Evolutionary conservation across 2,329 filamentous ascomycete species (phyloP), one percentile per base, ranked within the genome.

Genomic region (Paraphaeosphaeria sporulosa): DNA sequence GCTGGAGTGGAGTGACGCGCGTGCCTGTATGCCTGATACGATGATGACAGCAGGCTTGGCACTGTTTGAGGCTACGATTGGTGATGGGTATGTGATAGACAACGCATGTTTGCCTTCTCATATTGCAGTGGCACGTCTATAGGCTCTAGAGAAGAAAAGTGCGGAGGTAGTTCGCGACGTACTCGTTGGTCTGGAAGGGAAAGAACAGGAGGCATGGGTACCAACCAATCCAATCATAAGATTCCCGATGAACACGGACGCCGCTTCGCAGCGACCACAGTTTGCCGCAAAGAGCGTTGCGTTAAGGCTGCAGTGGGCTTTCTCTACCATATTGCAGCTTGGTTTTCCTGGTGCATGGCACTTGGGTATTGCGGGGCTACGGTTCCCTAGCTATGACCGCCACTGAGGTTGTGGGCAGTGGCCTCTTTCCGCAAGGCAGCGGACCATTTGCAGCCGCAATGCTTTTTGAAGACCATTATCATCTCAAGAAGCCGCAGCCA

Each of bases 31-130:
- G 15, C 49, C 36, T 52, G 49, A 51, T 51, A 51, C 32, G 32
- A 51, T 10, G 23, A 43, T 32, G 21, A 55, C 52, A 19, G n/a
- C 25, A 38, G 32, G 27, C 52, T 55, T 55, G 52, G 52, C 52
- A 27, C 1, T 27, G 40, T 36, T 34, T 47, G 42, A n/a, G n/a
- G 9, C 15, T 6, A n/a, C 46, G 42, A 55, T 55, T 54, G 51
- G 52, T n/a, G 40, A 32, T 23, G 30, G 23, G 4, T n/a, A 3
- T 8, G 12, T 27, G 7, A 46, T 36, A 12, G 25, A 36, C 40
- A 34, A 15, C 25, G 19, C n/a, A 36, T 36, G 27, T n/a, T 36
- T 54, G 27, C 25, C 51, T 21, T 21, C 2, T 52, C n/a, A n/a
- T 13, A 27, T 42, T 52, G 49, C 36, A 34, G 12, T 44, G 42